phyloP scores from a whole-genome alignment of 164 flowering plant genomes.

The Aristolochia fimbriata region DNA sequence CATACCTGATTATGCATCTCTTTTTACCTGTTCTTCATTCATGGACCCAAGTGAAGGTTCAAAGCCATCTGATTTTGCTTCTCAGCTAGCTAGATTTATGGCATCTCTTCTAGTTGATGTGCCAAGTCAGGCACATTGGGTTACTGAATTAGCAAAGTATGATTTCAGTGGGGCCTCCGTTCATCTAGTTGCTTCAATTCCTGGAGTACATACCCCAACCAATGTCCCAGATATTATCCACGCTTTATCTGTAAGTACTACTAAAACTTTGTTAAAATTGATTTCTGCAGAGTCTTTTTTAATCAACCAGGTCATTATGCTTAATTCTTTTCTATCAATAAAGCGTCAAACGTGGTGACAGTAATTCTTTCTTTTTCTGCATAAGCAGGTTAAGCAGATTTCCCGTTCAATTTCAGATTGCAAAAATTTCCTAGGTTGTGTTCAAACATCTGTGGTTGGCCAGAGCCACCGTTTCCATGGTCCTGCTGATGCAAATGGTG shows the following conservation, averaged over 20 bases:
- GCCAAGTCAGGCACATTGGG: constrained; percentile 76
- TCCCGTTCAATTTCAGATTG: constrained; percentile 9
- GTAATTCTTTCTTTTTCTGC: too few species aligned
- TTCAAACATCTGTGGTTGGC: constrained; percentile 82
- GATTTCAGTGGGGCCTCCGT: constrained; percentile 54
- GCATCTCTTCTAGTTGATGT: constrained; percentile 67
- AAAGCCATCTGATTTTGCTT: constrained; percentile 60
- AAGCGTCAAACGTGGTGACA: too few species aligned
- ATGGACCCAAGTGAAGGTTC: constrained; percentile 19
- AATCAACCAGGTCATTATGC: background rate
- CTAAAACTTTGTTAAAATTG: background rate
- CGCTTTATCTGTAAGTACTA: constrained; percentile 28
- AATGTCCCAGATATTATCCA: constrained; percentile 18
- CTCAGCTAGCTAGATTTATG: constrained; percentile 81
- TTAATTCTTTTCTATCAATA: background rate
- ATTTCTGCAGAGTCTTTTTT: background rate
- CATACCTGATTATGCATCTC: constrained; percentile 43
- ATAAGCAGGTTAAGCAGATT: constrained; percentile 18
- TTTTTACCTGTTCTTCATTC: constrained; percentile 31
- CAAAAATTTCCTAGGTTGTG: constrained; percentile 42
- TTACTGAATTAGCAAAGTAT: constrained; percentile 58
- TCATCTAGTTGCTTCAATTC: constrained; percentile 71
- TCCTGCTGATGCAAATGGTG: constrained; percentile 57
- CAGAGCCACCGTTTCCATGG: constrained; percentile 58
- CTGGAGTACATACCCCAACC: constrained; percentile 53